Evolutionary conservation across 192 early-diverging fungal species (phyloP).

Genomic region (Rhizoclosmatium sp.): DNA sequence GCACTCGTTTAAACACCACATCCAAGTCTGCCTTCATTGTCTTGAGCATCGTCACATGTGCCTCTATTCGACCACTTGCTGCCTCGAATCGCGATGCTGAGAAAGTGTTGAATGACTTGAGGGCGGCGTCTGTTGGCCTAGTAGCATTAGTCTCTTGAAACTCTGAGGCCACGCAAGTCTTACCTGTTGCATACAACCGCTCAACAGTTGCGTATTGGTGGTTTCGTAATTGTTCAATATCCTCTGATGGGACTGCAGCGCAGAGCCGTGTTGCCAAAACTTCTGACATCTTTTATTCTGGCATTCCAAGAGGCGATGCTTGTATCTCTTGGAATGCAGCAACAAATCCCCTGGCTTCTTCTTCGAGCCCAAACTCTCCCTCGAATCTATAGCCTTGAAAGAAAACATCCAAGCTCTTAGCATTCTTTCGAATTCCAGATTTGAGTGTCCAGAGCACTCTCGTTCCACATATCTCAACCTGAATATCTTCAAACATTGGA

Average conservation of each 20-base stretch:
- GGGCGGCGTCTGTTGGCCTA: slow-evolving; percentile 5
- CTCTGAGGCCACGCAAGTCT: too few relatives aligned
- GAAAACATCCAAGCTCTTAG: not conserved
- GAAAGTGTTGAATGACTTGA: slow-evolving; percentile 65
- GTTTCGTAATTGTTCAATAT: not conserved
- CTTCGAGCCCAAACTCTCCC: not conserved
- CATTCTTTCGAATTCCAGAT: not conserved
- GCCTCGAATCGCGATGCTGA: slow-evolving; percentile 61
- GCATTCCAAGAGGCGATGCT: too few relatives aligned
- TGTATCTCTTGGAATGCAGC: not conserved
- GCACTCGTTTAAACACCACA: slow-evolving; percentile 61
- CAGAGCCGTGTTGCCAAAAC: not conserved
- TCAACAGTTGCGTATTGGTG: not conserved
- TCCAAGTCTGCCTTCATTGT: slow-evolving; percentile 67
- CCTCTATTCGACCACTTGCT: slow-evolving; percentile 59
- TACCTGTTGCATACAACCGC: not conserved
- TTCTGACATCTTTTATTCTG: not conserved
- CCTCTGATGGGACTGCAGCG: slow-evolving; percentile 1
- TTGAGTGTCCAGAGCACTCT: not conserved
- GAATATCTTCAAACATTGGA: not conserved
- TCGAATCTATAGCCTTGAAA: not conserved
- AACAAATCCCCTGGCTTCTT: not conserved
- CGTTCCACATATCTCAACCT: not conserved
- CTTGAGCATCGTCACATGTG: slow-evolving; percentile 61
- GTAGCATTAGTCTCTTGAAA: too few relatives aligned